A percentile compares a stretch with the other conserved stretches of the same genome.
Evolutionary conservation across 2,329 filamentous ascomycete genomes (phyloP).

Genomic region (Tolypocladium album): DNA sequence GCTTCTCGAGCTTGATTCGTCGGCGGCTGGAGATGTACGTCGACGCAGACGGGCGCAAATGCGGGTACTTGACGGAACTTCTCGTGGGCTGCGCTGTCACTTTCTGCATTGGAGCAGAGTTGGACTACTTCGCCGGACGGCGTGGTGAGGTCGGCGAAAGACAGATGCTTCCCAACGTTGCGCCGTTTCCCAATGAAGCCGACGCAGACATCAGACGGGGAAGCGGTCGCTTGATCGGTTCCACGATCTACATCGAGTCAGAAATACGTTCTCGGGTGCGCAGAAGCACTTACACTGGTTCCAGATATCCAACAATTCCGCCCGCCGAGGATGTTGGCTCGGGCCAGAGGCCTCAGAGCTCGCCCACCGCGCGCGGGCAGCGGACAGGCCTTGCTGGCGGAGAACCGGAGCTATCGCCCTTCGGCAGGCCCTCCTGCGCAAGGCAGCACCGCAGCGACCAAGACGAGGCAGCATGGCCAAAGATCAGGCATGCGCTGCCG

Average conservation of each 20-base stretch:
- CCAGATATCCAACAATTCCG: constrained; percentile 16
- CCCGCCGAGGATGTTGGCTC: constrained; percentile 7
- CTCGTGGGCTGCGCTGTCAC: constrained; percentile 24
- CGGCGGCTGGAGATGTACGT: constrained; percentile 22
- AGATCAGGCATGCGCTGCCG: not conserved
- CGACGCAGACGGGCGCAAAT: constrained; percentile 42
- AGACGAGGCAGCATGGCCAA: constrained; percentile 13
- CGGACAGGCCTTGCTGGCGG: not conserved
- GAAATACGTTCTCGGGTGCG: not conserved
- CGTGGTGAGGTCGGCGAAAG: constrained; percentile 51
- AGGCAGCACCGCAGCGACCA: constrained; percentile 10
- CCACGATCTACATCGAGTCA: constrained; percentile 14
- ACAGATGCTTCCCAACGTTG: constrained; percentile 57
- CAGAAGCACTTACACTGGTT: constrained; percentile 16
- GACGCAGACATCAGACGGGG: constrained; percentile 9
- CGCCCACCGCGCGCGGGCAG: not conserved
- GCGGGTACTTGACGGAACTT: constrained; percentile 34
- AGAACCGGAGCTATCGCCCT: not conserved
- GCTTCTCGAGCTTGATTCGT: constrained; percentile 10
- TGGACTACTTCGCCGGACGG: constrained; percentile 31
- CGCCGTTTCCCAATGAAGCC: constrained; percentile 64
- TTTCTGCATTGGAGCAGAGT: constrained; percentile 28
- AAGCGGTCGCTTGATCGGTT: constrained; percentile 10
- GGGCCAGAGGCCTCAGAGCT: not conserved
- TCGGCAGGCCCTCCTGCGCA: constrained; percentile 7